A percentile compares a stretch with the other conserved stretches of the same genome.
These are phyloP conservation scores for Kodamaea neixiangensis DNA, from an alignment of 805 yeast species.

Conservation along the genomic window DNA sequence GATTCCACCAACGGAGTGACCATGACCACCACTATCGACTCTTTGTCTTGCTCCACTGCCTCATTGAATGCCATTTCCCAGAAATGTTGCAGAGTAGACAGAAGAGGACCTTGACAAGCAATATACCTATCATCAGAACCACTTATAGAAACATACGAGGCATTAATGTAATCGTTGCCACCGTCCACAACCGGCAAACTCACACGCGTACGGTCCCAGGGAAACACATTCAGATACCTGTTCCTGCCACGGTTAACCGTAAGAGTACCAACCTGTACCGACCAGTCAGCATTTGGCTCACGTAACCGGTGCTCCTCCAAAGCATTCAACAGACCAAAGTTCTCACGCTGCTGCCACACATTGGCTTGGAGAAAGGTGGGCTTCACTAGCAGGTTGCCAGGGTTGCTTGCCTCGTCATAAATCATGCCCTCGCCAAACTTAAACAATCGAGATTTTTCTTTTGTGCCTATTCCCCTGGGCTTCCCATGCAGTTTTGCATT, in stretches of 20 bases:
- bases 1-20: conserved; percentile 55
- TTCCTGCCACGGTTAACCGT: conserved; percentile 21
- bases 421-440: conserved; percentile 4
- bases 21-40: conserved; percentile 37
- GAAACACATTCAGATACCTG: conserved; percentile 42
- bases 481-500: conserved; percentile 8
- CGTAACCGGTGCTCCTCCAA: conserved; percentile 11
- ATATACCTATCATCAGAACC: conserved; percentile 43
- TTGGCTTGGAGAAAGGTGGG: conserved; percentile 14
- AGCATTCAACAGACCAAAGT: conserved; percentile 14
- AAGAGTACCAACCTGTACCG: conserved; percentile 8
- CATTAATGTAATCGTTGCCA: conserved; percentile 40
- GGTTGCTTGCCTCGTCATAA: neutral
- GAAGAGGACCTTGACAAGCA: conserved; percentile 70
- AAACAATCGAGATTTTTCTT: conserved; percentile 8
- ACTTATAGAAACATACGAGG: conserved; percentile 28
- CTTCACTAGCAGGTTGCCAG: conserved; percentile 4
- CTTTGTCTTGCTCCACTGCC: conserved; percentile 27
- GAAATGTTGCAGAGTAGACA: conserved; percentile 41
- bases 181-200: conserved; percentile 22
- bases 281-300: conserved; percentile 7
- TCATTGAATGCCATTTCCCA: conserved; percentile 52
- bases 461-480: conserved; percentile 7
- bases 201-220: conserved; percentile 42
- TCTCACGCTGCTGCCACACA: conserved; percentile 11